Base-by-base conservation (phyloP, 495 filamentous ascomycete species). In the Tuber umbilicatum region DNA sequence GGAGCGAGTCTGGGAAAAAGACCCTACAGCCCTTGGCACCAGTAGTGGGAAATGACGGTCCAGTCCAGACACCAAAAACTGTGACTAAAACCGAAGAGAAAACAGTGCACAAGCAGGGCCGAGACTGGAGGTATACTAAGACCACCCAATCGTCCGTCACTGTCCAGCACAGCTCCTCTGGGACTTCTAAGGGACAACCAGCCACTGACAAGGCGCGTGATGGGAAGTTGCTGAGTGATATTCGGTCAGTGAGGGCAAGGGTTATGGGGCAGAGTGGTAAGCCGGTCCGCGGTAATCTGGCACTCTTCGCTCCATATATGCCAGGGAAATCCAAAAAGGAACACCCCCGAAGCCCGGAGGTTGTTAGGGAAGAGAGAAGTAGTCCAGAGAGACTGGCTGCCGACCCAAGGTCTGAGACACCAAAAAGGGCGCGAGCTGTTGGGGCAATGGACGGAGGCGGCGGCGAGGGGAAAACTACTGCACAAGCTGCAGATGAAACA, bases 221-320 rank as follows among this genome's bases (percentile, higher is more conserved):
- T 55, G 76, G 81, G 17, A 76, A 75, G 70, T 43, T 82, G 60
- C 75, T 82, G n/a, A 82, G 78, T 39, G 81, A 82, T 39, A 82
- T 82, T 74, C 75, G 78, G n/a, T 82, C 78, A 35, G 73, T 82
- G 50, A 71, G 81, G 43, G 81, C 78, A 31, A 78, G 73, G 60
- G 73, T 81, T 35, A 72, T 76, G 73, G 71, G 71, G n/a, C 27
- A 64, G 55, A 64, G 27, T 17, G 72, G 69, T 16, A 81, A 75
- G 71, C 60, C 68, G 17, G 69, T 67, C 21, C 75, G 76, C n/a
- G 77, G 74, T n/a, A 77, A 70, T 41, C 73, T 81, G 43, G 74
- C 79, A 39, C 31, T 81, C 64, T 81, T 79, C 69, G 79, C 76
- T 27, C 80, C 79, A 47, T 81, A 81, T 60, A 77, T 81, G 76